phyloP scores from a whole-genome alignment of 2,329 filamentous ascomycete species.

The Claviceps pazoutovae region DNA sequence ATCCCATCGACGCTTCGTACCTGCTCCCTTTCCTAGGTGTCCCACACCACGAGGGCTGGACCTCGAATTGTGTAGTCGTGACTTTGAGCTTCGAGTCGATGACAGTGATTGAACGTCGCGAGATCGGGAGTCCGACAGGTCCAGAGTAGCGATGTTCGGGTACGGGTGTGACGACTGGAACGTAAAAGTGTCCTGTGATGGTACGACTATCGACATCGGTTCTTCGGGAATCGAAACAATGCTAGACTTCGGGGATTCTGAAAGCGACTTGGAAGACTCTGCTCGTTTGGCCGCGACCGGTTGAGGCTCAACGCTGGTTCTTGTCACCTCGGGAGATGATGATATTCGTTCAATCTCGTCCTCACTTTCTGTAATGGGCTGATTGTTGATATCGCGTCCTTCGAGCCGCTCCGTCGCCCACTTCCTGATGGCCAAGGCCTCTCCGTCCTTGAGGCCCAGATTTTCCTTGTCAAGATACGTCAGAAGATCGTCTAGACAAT shows the following conservation, averaged over 20 bases:
- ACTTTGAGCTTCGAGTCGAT: slow-evolving; percentile 15
- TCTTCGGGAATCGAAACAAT: slow-evolving; percentile 13
- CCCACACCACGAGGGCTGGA: slow-evolving; percentile 15
- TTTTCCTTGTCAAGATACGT: slow-evolving; percentile 71
- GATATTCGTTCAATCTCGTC: slow-evolving; percentile 52
- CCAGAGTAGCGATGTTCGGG: slow-evolving; percentile 46
- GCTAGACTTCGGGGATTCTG: slow-evolving; percentile 15
- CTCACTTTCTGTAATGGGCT: slow-evolving; percentile 48
- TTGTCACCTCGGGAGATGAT: slow-evolving; percentile 44
- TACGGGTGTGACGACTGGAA: slow-evolving; percentile 53
- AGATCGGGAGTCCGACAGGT: slow-evolving; percentile 38
- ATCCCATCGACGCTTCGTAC: slow-evolving; percentile 59
- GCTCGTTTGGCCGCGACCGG: slow-evolving; percentile 11
- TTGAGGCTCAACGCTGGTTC: slow-evolving; percentile 29
- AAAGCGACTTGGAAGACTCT: slow-evolving; percentile 10
- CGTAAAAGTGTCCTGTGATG: slow-evolving; percentile 49
- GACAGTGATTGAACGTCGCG: slow-evolving; percentile 22
- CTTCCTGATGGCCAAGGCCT: slow-evolving; percentile 48
- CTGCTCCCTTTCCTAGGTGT: slow-evolving; percentile 48
- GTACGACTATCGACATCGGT: slow-evolving; percentile 30
- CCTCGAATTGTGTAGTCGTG: slow-evolving; percentile 15
- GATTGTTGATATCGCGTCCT: slow-evolving; percentile 39
- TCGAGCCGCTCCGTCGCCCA: slow-evolving; percentile 60
- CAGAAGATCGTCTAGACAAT: slow-evolving; percentile 84
- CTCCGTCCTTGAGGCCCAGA: slow-evolving; percentile 64